Evolutionary conservation across 2,329 filamentous ascomycete genomes (phyloP), one percentile per base, ranked within the genome.

Genomic region (Lachnellula arida): DNA sequence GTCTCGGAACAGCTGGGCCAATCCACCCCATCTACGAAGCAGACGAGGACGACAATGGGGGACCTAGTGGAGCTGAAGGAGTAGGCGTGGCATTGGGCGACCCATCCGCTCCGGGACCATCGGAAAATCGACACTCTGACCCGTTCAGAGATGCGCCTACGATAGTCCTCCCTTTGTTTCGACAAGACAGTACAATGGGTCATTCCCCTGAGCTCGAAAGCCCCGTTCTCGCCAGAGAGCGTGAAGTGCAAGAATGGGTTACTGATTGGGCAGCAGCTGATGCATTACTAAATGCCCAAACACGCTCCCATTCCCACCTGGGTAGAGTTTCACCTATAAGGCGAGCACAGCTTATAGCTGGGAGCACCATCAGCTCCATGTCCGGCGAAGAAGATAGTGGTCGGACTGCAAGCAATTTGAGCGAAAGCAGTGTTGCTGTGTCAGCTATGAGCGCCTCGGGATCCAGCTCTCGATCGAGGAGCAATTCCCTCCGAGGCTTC

Each of bases 1-100:
- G 72, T 55, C 75, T 77, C 17, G 75, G 75, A 7, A 69, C 68
- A 47, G 77, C 79, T 34, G 78, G 78, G 3, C 72, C 75, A 23
- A 86, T 86, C 25, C 82, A 85, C 65, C 81, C 82, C 0, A 87
- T 87, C 46, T 82, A 84, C 12, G 83, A 86, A 56, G 83, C 85
- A 59, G 80, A 84, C 50, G 80, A 82, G 55, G 74, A 74, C 25
- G 65, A 64, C 25, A 54, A 60, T 39, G 52, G 49, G 9, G 46
- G 32, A 3, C 43, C 48, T 43, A 40, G 53, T 15, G 25, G 17
- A 22, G 49, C 57, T 5, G 55, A 49, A 46, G 58, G 50, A 17
- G 61, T 66, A 7, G 63, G 65, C 5, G 19, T 67, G 37, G 64
- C 61, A 3, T 44, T 65, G 34, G 61, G 61, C 5, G 60, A 62